Percentiles rank a stretch among this genome's conserved stretches.
phyloP scores from a whole-genome alignment of 495 filamentous ascomycete genomes.

The Elasticomyces elasticus region DNA sequence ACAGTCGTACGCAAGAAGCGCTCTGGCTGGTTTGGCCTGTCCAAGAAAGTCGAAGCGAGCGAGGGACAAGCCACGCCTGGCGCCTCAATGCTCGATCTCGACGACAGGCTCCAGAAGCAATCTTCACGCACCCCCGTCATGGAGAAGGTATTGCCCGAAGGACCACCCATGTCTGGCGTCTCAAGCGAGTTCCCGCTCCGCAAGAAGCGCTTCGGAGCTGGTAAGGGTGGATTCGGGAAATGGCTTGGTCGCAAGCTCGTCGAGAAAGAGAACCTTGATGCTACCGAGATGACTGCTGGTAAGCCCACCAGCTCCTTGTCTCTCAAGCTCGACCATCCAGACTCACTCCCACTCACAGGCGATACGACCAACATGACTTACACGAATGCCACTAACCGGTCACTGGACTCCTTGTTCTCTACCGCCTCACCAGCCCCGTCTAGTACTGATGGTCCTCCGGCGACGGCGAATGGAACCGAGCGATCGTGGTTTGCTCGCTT shows the following conservation, averaged over 20 bases:
- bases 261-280: constrained; percentile 14
- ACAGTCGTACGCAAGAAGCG: constrained; percentile 29
- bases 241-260: constrained; percentile 21
- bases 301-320: background rate
- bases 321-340: background rate
- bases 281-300: constrained; percentile 3
- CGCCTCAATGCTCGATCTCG: constrained; percentile 19
- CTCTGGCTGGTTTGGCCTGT: constrained; percentile 30
- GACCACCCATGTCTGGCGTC: constrained; percentile 13
- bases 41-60: constrained; percentile 7
- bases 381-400: background rate
- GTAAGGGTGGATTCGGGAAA: constrained; percentile 22
- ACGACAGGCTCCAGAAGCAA: constrained; percentile 21
- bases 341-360: constrained; percentile 1
- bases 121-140: background rate
- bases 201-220: constrained; percentile 20
- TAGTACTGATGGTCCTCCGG: constrained; percentile 17
- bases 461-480: constrained; percentile 45
- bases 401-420: constrained; percentile 23
- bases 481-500: constrained; percentile 80
- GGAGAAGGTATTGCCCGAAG: constrained; percentile 8
- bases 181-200: constrained; percentile 32
- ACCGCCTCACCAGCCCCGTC: constrained; percentile 16
- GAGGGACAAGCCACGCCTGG: background rate
- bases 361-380: constrained; percentile 6